Percentiles rank a stretch among this genome's conserved stretches.
phyloP scores from a whole-genome alignment of 495 filamentous ascomycete genomes.

The Aspergillus diversus region DNA sequence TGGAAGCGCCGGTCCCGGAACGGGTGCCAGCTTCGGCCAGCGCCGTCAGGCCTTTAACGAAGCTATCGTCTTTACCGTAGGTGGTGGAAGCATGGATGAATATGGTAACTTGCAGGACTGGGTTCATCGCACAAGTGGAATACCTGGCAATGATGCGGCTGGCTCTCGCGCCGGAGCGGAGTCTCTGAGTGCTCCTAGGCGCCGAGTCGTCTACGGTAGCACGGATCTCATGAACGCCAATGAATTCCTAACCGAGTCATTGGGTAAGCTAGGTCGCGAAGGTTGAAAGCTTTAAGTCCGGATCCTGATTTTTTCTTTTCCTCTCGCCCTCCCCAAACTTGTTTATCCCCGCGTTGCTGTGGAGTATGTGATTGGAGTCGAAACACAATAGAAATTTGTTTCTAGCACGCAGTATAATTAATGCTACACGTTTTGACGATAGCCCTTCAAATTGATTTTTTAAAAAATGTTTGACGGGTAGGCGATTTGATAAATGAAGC shows the following conservation, averaged over 20 bases:
- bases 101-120: conserved; percentile 98
- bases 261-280: conserved; percentile 77
- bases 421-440: no score
- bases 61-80: conserved; percentile 95
- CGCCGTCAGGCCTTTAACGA: conserved; percentile 92
- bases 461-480: no score
- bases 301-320: no score
- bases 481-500: no score
- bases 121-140: conserved; percentile 73
- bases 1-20: conserved; percentile 59
- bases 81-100: conserved; percentile 97
- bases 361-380: no score
- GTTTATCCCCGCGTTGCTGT: no score
- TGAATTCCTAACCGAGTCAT: conserved; percentile 80
- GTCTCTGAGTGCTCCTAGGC: conserved; percentile 47
- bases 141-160: conserved; percentile 49
- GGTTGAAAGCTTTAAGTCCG: conserved; percentile 26
- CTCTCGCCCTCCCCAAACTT: no score
- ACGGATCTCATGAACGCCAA: conserved; percentile 91
- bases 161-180: conserved; percentile 43
- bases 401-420: no score
- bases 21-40: conserved; percentile 89
- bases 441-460: no score
- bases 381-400: no score
- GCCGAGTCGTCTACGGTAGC: conserved; percentile 91